Base-by-base conservation (phyloP, 352 stramenopile genomes). In the Thalassiosira mediterranea region DNA sequence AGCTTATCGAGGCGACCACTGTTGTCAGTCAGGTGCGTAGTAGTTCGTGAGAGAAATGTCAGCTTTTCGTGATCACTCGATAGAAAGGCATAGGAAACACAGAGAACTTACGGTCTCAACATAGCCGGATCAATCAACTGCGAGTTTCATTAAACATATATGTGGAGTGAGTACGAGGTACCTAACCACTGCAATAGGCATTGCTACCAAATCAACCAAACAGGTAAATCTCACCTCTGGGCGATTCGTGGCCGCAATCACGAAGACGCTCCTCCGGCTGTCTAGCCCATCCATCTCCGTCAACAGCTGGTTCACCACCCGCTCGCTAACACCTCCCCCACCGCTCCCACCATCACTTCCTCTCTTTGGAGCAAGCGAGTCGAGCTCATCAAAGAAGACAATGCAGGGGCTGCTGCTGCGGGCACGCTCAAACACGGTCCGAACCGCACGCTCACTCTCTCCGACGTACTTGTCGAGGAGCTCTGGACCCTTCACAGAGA, bases 331-430 rank as follows among this genome's bases (percentile, higher is more conserved):
- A 53, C 85, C 88, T n/a, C 65, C 87, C 48, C 86, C 79, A 7
- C 76, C 81, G 57, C 68, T 58, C 28, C 89, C 94, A 32, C 94
- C 93, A 71, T 97, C 96, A 56, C 88, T 93, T 0, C 94, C 96
- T 7, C 96, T 89, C 37, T 95, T 94, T 5, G 97, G 97, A 67
- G 94, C 97, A 13, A 99, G 81, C 29, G 96, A 96, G 83, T 99
- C 97, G 21, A 99, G 89, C 84, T 99, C 97, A 66, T 99, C 97
- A 61, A 99, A 99, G 86, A 99, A 99, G 11, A 99, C 95, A n/a
- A 99, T 96, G 81, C 97, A 99, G 1, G 97, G 97, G 58, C 95
- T 97, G 11, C 96, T 98, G 48, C 95, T 96, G 1, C 97, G 88
- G n/a, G 97, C 97, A 49, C 97, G 91, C 84, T 98, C 94, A 88